phyloP scores from a whole-genome alignment of 164 flowering plant species.

The Liquidambar formosana region DNA sequence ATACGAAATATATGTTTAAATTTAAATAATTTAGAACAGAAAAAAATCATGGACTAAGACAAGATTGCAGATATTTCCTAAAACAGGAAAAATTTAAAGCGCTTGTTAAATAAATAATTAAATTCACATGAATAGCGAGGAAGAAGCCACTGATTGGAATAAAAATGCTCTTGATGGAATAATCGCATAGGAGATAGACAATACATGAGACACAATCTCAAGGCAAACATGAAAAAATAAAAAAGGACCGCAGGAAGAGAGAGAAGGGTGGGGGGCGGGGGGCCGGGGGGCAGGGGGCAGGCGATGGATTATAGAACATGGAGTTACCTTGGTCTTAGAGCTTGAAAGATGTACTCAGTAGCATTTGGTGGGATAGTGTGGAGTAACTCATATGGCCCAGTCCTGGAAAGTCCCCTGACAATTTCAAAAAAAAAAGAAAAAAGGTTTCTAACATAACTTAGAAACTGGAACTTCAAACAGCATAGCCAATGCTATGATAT shows the following conservation, averaged over 20 bases:
- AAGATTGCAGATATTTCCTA: not conserved
- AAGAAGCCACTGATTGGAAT: not conserved
- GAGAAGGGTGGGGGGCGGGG: too few species aligned
- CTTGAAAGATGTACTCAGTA: slow-evolving; percentile 71
- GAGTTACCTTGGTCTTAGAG: slow-evolving; percentile 64
- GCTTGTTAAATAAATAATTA: not conserved
- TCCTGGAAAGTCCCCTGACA: slow-evolving; percentile 39
- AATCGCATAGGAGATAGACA: not conserved
- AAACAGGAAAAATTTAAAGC: not conserved
- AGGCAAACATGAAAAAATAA: not conserved
- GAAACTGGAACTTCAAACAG: not conserved
- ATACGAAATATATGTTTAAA: not conserved
- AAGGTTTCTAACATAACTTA: not conserved
- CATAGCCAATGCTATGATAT: too few species aligned
- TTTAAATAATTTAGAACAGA: not conserved
- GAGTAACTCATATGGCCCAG: slow-evolving; percentile 47
- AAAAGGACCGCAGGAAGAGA: too few species aligned
- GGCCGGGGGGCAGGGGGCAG: too few species aligned
- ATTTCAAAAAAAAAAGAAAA: slow-evolving; percentile 21
- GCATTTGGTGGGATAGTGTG: slow-evolving; percentile 60
- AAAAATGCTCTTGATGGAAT: not conserved
- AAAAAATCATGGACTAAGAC: not conserved
- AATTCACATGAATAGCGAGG: not conserved
- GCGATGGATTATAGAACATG: not conserved
- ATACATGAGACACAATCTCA: not conserved